Conservation (phyloP, 129 eudicot species). For the Solidago caesia region DNA sequence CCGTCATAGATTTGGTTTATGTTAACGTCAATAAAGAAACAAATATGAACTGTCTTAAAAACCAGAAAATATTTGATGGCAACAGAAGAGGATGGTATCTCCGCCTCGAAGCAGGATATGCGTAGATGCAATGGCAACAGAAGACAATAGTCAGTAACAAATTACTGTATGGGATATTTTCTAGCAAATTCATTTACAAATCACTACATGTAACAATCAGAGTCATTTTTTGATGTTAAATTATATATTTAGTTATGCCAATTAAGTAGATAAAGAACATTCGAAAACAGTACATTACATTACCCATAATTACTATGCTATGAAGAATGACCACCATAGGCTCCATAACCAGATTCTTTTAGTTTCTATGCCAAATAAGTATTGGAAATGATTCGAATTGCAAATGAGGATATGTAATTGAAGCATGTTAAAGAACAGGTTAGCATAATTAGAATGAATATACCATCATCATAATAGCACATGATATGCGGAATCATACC, state of each 20-base stretch:
- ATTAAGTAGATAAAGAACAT: not conserved
- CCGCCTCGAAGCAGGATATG: not conserved
- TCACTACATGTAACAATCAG: not conserved
- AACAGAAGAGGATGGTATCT: conserved; percentile 7
- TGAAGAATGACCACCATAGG: conserved; percentile 57
- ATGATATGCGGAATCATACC: too few relatives aligned
- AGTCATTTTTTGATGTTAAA: not conserved
- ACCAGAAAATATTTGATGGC: not conserved
- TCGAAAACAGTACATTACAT: conserved; percentile 8
- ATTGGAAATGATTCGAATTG: too few relatives aligned
- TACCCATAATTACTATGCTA: conserved; percentile 77
- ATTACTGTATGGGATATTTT: not conserved
- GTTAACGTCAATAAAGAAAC: conserved; percentile 1
- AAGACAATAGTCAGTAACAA: not conserved
- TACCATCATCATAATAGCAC: too few relatives aligned
- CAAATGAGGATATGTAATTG: too few relatives aligned
- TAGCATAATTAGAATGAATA: too few relatives aligned
- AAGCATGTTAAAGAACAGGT: too few relatives aligned
- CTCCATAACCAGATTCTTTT: conserved; percentile 43
- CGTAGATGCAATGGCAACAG: conserved; percentile 11
- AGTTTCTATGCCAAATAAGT: too few relatives aligned
- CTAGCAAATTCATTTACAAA: not conserved
- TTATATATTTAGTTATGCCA: not conserved
- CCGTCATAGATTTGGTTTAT: conserved; percentile 5
- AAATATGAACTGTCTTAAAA: not conserved